Percentiles rank a stretch among this genome's conserved stretches.
Evolutionary conservation across 495 filamentous ascomycete genomes (phyloP).

Genomic region (Penicillium turbatum): DNA sequence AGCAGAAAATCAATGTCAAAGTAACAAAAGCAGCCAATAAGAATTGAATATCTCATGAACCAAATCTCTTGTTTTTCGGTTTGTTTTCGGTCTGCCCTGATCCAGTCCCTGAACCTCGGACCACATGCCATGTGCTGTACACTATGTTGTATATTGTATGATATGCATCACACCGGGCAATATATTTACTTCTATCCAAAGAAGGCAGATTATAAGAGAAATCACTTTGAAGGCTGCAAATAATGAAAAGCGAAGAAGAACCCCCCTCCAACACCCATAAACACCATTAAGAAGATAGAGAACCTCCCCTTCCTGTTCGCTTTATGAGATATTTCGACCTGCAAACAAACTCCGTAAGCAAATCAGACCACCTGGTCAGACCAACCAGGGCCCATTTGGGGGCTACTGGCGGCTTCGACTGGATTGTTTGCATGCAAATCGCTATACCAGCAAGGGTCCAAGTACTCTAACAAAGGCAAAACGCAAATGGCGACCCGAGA

Average conservation of each 20-base stretch:
- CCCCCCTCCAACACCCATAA: background rate
- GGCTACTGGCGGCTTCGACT: background rate
- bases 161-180: too few species aligned
- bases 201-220: too few species aligned
- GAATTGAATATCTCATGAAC: background rate
- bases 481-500: background rate
- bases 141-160: too few species aligned
- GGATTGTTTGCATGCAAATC: conserved; percentile 3
- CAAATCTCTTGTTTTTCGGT: background rate
- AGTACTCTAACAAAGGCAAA: background rate
- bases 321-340: background rate
- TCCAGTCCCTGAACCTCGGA: background rate
- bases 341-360: conserved; percentile 6
- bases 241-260: background rate
- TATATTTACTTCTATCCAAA: too few species aligned
- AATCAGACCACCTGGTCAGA: background rate
- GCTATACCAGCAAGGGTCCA: conserved; percentile 3
- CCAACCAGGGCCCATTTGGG: background rate
- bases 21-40: background rate
- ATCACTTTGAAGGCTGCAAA: too few species aligned
- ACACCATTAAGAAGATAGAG: background rate
- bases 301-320: background rate
- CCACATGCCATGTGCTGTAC: background rate
- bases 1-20: background rate
- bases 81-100: background rate